Conservation (phyloP, 345 rosid species). For the Iberis pinnata region DNA sequence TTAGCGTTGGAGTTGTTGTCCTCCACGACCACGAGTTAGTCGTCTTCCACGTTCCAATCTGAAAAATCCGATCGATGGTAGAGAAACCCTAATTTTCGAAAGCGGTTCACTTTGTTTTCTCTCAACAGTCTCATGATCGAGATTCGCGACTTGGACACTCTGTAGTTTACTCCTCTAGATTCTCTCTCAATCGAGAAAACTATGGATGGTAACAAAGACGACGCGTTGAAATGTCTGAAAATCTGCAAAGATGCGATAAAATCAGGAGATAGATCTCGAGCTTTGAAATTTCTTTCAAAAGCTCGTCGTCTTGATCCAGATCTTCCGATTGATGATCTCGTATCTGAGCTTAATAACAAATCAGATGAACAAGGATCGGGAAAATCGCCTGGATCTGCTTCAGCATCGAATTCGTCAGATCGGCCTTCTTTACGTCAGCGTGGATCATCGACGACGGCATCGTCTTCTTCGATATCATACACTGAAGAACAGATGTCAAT, state of each 20-base stretch:
- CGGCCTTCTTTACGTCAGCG: constrained; percentile 61
- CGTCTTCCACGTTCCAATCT: no score
- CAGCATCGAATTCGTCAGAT: constrained; percentile 35
- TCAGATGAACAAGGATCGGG: constrained; percentile 17
- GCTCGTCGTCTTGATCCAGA: constrained; percentile 90
- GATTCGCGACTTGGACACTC: no score
- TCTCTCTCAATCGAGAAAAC: no score
- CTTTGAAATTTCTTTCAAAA: constrained; percentile 62
- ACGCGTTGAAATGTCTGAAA: constrained; percentile 72
- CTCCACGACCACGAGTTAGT: no score
- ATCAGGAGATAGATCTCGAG: constrained; percentile 76
- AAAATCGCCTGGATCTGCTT: constrained; percentile 21
- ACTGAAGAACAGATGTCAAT: constrained; percentile 68
- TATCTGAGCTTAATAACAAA: constrained; percentile 37
- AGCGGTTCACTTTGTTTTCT: no score
- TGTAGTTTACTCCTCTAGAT: no score
- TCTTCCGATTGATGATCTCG: constrained; percentile 54
- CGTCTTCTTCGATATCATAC: no score
- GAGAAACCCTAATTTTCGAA: no score
- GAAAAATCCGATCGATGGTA: no score
- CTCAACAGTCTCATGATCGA: no score
- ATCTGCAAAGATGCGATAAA: constrained; percentile 76
- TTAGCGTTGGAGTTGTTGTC: no score
- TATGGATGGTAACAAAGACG: constrained; percentile 96
- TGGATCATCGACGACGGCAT: constrained; percentile 10